Evolutionary conservation across 768 basidiomycete genomes (phyloP).

Genomic region (Daedaleopsis nitida): DNA sequence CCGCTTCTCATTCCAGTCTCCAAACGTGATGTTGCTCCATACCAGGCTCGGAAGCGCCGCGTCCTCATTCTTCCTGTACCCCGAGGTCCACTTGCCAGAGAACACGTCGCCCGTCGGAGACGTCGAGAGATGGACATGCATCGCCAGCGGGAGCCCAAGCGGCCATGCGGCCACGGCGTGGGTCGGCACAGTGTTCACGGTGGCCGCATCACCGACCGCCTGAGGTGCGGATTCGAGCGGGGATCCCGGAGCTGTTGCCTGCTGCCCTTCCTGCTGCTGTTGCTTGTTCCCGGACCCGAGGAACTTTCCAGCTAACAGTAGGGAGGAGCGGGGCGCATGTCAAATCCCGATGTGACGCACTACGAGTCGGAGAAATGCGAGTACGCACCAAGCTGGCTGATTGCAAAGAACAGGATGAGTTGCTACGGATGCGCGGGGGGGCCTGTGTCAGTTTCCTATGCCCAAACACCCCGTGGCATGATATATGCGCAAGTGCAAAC

Average conservation of each 20-base stretch:
- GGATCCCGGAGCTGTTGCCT: conserved; percentile 7
- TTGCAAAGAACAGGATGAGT: conserved; percentile 65
- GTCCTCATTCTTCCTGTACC: conserved; percentile 48
- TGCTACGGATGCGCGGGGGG: conserved; percentile 45
- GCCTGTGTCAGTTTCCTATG: neutral
- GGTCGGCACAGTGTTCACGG: conserved; percentile 48
- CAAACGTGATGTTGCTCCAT: conserved; percentile 79
- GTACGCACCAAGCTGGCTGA: conserved; percentile 63
- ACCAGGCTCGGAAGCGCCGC: conserved; percentile 66
- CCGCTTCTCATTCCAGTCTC: conserved; percentile 69
- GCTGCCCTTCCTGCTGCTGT: conserved; percentile 17
- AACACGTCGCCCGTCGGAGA: conserved; percentile 65
- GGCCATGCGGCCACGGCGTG: conserved; percentile 61
- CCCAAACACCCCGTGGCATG: neutral
- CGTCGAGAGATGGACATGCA: conserved; percentile 76
- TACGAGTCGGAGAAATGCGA: neutral
- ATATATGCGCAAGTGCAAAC: conserved; percentile 6
- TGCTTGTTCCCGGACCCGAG: conserved; percentile 36
- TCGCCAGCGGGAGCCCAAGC: conserved; percentile 59
- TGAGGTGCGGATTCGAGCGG: conserved; percentile 12
- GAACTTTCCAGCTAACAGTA: conserved; percentile 47
- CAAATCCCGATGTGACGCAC: neutral
- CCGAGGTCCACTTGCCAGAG: conserved; percentile 51
- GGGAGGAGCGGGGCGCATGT: neutral
- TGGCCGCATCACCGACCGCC: conserved; percentile 22